Percentiles rank a stretch among this genome's conserved stretches.
Evolutionary conservation across 2,329 filamentous ascomycete species (phyloP).

Genomic region (Fusarium armeniacum): DNA sequence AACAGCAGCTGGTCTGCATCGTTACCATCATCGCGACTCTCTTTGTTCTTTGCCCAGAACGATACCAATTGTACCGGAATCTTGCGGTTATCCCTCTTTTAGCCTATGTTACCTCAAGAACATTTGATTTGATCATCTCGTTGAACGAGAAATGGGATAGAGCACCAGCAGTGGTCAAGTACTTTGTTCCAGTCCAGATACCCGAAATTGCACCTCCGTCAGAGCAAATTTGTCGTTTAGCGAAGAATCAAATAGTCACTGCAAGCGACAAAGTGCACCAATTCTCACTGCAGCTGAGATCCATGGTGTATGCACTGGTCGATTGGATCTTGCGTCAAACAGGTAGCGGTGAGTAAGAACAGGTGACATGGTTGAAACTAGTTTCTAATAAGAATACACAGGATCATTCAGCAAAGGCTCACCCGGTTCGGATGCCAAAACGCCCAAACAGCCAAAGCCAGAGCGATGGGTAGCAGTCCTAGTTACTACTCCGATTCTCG

Average conservation of each 20-base stretch:
- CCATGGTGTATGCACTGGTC: not conserved
- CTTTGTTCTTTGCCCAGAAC: slow-evolving; percentile 24
- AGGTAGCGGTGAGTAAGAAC: not conserved
- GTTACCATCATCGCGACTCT: slow-evolving; percentile 18
- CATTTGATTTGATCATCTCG: slow-evolving; percentile 18
- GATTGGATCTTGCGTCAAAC: slow-evolving; percentile 15
- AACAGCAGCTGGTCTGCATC: slow-evolving; percentile 27
- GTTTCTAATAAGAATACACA: not conserved
- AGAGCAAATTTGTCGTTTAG: slow-evolving; percentile 8
- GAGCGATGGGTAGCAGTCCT: slow-evolving; percentile 16
- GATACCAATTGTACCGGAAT: slow-evolving; percentile 28
- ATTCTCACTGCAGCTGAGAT: not conserved
- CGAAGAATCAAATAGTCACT: not conserved
- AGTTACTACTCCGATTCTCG: slow-evolving; percentile 1
- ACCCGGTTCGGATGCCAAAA: not conserved
- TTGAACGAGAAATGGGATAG: slow-evolving; percentile 31
- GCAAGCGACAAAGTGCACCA: not conserved
- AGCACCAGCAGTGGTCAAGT: slow-evolving; percentile 23
- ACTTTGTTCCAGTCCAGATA: slow-evolving; percentile 26
- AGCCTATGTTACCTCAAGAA: slow-evolving; percentile 19
- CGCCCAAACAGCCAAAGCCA: not conserved
- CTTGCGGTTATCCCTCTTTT: slow-evolving; percentile 24
- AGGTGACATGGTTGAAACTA: accelerated
- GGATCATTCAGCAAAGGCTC: not conserved
- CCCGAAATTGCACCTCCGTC: slow-evolving; percentile 14